Conservation (phyloP, 2,329 filamentous ascomycete species). For the Hymenoscyphus scutula region DNA sequence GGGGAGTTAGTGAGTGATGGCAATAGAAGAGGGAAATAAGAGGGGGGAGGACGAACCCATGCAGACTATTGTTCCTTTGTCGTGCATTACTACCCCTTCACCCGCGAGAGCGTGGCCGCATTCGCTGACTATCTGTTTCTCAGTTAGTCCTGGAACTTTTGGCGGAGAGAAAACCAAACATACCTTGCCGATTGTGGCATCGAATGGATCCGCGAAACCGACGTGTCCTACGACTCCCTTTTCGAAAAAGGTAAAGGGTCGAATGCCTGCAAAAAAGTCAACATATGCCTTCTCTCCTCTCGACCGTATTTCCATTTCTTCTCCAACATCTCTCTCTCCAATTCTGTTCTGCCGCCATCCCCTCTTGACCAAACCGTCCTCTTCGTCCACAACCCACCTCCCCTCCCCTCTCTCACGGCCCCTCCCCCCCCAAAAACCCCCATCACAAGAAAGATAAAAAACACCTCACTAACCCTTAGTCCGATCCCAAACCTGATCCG, state of each 20-base stretch:
- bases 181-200: slow-evolving; percentile 65
- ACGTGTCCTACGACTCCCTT: slow-evolving; percentile 90
- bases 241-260: slow-evolving; percentile 95
- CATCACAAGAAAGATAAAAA: background rate
- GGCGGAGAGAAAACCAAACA: background rate
- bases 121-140: slow-evolving; percentile 60
- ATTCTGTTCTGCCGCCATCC: too few relatives aligned
- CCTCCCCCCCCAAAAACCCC: background rate
- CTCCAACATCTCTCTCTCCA: background rate
- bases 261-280: slow-evolving; percentile 50
- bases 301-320: background rate
- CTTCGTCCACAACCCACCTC: too few relatives aligned
- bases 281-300: background rate
- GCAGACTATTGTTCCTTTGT: slow-evolving; percentile 80
- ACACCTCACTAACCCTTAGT: slow-evolving; percentile 64
- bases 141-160: background rate
- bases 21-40: background rate
- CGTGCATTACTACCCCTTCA: slow-evolving; percentile 81
- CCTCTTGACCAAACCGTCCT: too few relatives aligned
- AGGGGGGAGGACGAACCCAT: slow-evolving; percentile 63
- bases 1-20: slow-evolving; percentile 7
- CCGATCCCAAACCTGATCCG: slow-evolving; percentile 94
- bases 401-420: background rate
- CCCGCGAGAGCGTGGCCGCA: slow-evolving; percentile 77
- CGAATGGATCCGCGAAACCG: slow-evolving; percentile 94